A percentile compares a stretch with the other conserved stretches of the same genome.
These are phyloP conservation scores for Silene noctiflora DNA, from an alignment of 179 eudicot genomes.

Conservation along the genomic window DNA sequence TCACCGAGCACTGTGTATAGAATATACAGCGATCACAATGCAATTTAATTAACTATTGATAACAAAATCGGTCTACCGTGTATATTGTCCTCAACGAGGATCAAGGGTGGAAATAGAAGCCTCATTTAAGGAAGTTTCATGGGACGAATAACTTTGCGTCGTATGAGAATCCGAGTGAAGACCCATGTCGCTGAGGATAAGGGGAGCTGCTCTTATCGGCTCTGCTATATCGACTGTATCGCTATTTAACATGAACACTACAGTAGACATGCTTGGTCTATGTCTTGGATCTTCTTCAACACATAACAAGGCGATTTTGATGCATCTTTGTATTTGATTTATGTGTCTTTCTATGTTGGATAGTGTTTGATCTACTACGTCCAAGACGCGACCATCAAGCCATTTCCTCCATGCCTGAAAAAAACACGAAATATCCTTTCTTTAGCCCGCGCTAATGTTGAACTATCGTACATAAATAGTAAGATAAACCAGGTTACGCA, in stretches of 20 bases:
- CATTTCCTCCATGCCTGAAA: conserved; percentile 49
- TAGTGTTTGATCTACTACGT: conserved; percentile 33
- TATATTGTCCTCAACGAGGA: no score
- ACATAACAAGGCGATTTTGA: conserved; percentile 27
- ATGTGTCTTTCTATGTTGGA: neutral
- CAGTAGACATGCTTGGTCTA: conserved; percentile 27
- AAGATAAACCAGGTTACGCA: no score
- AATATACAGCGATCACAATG: no score
- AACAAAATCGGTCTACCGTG: no score
- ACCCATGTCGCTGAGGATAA: neutral
- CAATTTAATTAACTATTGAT: no score
- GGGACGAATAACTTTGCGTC: no score
- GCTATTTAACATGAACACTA: conserved; percentile 27
- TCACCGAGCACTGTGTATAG: no score
- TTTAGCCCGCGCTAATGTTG: no score
- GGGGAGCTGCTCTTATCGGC: conserved; percentile 7
- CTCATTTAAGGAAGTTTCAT: no score
- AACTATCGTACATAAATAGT: no score
- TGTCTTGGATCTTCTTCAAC: conserved; percentile 27
- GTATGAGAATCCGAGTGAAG: neutral
- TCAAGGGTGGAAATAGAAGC: no score
- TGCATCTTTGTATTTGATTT: conserved; percentile 27
- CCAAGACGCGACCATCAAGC: conserved; percentile 30
- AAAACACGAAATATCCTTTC: neutral
- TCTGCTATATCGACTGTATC: conserved; percentile 11